Conservation (phyloP, 2,329 filamentous ascomycete genomes). For the Exophiala mesophila region DNA sequence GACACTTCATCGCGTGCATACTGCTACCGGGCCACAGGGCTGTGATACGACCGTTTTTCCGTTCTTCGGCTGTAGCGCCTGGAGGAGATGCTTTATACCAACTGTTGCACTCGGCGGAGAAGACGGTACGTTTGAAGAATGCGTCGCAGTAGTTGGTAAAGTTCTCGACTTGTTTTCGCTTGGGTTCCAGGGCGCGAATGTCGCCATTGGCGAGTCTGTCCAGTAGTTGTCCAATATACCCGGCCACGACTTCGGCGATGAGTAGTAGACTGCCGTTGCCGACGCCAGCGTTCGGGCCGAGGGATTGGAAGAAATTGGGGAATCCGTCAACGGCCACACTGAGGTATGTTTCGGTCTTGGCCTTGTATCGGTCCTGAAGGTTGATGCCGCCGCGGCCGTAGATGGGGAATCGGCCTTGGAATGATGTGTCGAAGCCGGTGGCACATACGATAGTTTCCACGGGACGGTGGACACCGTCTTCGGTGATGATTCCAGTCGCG, state of each 20-base stretch:
- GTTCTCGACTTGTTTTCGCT: slow-evolving; percentile 41
- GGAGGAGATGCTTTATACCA: slow-evolving; percentile 46
- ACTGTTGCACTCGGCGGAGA: slow-evolving; percentile 39
- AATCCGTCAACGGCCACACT: slow-evolving; percentile 31
- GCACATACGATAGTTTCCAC: slow-evolving; percentile 36
- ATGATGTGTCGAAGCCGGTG: slow-evolving; percentile 37
- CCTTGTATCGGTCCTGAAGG: slow-evolving; percentile 28
- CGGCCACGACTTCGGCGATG: slow-evolving; percentile 21
- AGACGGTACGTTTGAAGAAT: slow-evolving; percentile 39
- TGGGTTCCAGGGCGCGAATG: slow-evolving; percentile 42
- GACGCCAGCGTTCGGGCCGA: slow-evolving; percentile 32
- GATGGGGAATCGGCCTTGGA: slow-evolving; percentile 34
- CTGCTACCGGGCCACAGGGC: slow-evolving; percentile 42
- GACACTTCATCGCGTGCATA: slow-evolving; percentile 32
- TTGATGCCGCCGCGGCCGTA: slow-evolving; percentile 29
- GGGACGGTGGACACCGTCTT: slow-evolving; percentile 31
- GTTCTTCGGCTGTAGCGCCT: slow-evolving; percentile 28
- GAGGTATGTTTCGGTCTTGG: slow-evolving; percentile 34
- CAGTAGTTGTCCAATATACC: slow-evolving; percentile 43
- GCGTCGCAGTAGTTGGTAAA: slow-evolving; percentile 45
- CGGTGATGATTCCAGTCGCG: slow-evolving; percentile 23
- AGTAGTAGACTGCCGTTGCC: slow-evolving; percentile 29
- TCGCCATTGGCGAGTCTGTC: slow-evolving; percentile 45
- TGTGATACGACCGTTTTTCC: slow-evolving; percentile 35
- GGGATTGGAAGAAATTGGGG: slow-evolving; percentile 34